These are phyloP conservation scores for Penicillium coffeae DNA, from an alignment of 495 filamentous ascomycete species.

Conservation along the genomic window DNA sequence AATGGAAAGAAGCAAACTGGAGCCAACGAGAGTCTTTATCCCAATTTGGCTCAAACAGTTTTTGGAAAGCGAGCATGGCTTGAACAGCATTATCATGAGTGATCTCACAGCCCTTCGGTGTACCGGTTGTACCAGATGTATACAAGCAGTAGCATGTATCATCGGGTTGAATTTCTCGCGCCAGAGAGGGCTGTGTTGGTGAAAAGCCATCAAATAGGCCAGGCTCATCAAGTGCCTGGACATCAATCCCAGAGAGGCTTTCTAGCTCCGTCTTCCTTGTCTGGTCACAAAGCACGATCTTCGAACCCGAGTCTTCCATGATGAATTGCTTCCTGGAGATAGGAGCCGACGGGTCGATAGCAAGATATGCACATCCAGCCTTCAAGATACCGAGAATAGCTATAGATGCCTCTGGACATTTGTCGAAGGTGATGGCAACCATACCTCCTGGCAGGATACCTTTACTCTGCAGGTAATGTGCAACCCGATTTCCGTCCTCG, in stretches of 20 bases:
- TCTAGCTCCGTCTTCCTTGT: constrained; percentile 11
- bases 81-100: constrained; percentile 38
- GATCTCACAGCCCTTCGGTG: constrained; percentile 92
- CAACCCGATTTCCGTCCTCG: constrained; percentile 34
- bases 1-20: constrained; percentile 86
- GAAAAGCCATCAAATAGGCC: constrained; percentile 21
- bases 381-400: constrained; percentile 44
- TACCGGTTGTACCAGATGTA: constrained; percentile 94
- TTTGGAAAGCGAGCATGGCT: constrained; percentile 42
- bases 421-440: constrained; percentile 43
- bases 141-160: constrained; percentile 95
- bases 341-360: constrained; percentile 48
- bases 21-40: constrained; percentile 66
- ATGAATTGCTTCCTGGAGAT: constrained; percentile 43
- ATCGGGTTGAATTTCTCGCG: constrained; percentile 51
- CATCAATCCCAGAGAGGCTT: constrained; percentile 17
- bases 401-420: constrained; percentile 39
- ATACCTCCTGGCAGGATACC: constrained; percentile 29
- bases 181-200: constrained; percentile 12
- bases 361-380: constrained; percentile 73
- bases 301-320: constrained; percentile 30
- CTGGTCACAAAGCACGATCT: constrained; percentile 21
- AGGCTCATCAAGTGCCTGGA: constrained; percentile 31
- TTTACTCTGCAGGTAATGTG: constrained; percentile 31
- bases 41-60: constrained; percentile 45